Base-by-base conservation (phyloP, 2,329 filamentous ascomycete genomes). In the Alternaria rosae region DNA sequence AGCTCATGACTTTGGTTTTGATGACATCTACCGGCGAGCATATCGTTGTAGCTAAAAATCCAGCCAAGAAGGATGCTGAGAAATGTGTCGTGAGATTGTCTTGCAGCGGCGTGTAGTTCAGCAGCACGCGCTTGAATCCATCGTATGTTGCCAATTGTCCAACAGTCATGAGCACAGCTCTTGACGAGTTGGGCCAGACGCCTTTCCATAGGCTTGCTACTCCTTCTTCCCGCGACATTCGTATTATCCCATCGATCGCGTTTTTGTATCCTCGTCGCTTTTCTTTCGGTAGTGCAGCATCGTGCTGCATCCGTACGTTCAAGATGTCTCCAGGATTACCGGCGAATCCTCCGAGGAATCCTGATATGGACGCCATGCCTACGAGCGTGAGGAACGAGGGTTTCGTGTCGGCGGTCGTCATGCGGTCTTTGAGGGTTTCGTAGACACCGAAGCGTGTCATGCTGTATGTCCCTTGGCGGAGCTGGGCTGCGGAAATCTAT, bases 291-390 rank as follows among this genome's bases (percentile, higher is more conserved):
- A 97, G 87, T 0, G 93, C 89, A 3, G 92, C 90, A 72, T 91
- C 95, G 81, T 97, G 92, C 82, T 99, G 95, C 95, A 99, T 99
- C 69, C 95, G 92, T 52, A 99, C 95, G 81, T 99, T 99, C 74
- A 97, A 85, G 32, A 99, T 93, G 78, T 99, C 95, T 68, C 94
- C 94, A 3, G 94, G 93, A 82, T 98, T 99, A 68, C 95, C 95
- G 6, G 91, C 92, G 48, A 98, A 82, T 52, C 95, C 95, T 65
- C 95, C 95, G 3, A 96, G 81, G 76, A 97, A 92, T 54, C 95
- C 95, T 8, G 95, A 94, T 26, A 88, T 82, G 23, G 89, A 91
- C 55, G 94, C 92, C 80, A 98, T 92, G 68, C 87, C 91, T 66
- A 97, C 86, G 10, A 99, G 89, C n/a, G 88, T 85, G 11, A 89